These are phyloP conservation scores for Schrenkiella parvula DNA, from an alignment of 345 rosid genomes.

Conservation along the genomic window DNA sequence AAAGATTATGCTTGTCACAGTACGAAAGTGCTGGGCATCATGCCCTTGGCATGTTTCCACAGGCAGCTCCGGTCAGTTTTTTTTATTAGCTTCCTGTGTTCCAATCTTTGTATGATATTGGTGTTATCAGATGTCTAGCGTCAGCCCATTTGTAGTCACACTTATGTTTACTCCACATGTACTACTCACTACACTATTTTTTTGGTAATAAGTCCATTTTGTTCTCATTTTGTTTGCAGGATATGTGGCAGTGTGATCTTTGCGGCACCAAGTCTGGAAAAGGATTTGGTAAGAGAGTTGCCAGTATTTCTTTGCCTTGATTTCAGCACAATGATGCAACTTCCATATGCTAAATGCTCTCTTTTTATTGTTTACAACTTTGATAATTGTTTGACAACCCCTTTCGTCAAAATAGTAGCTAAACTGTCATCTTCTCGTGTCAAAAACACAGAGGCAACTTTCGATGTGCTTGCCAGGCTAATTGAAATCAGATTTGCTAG, in stretches of 20 bases:
- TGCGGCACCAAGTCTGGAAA: conserved; percentile 37
- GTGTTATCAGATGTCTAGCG: neutral
- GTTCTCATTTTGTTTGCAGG: conserved; percentile 20
- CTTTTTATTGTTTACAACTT: neutral
- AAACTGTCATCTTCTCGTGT: conserved; percentile 12
- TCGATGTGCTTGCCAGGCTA: conserved; percentile 92
- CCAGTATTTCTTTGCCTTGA: neutral
- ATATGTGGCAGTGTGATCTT: conserved; percentile 39
- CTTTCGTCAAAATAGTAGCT: conserved; percentile 17
- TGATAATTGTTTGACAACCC: neutral
- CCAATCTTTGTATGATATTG: conserved; percentile 1
- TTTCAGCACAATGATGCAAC: neutral
- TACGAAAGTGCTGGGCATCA: conserved; percentile 88
- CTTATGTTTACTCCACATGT: neutral
- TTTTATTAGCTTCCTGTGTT: neutral
- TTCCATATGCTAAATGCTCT: neutral
- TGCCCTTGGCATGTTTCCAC: conserved; percentile 93
- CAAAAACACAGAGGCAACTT: conserved; percentile 74
- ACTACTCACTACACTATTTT: neutral
- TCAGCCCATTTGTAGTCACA: neutral
- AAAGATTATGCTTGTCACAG: conserved; percentile 85
- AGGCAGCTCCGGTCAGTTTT: conserved; percentile 80
- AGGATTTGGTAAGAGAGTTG: conserved; percentile 35
- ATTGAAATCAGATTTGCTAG: conserved; percentile 95
- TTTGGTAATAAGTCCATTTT: neutral